A percentile compares a stretch with the other conserved stretches of the same genome.
Evolutionary conservation across 208 protist species (phyloP).

Genomic region (Crithidia sp.): DNA sequence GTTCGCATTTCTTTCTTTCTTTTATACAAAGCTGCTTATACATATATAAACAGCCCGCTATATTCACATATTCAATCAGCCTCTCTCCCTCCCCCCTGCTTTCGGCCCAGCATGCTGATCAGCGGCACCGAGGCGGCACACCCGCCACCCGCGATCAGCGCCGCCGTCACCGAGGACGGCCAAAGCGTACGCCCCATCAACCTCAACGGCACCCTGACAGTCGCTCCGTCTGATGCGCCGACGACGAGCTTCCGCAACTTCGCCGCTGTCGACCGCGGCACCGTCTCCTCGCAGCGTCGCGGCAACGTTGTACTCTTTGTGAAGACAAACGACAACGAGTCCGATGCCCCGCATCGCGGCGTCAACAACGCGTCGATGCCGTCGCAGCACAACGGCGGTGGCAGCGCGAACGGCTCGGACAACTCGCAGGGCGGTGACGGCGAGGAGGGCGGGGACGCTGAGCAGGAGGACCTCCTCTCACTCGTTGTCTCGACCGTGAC

Average conservation of each 20-base stretch:
- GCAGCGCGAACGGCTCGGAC: constrained; percentile 2
- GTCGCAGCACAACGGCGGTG: background rate
- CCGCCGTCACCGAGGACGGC: constrained; percentile 15
- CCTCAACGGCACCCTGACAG: background rate
- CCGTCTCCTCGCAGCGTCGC: constrained; percentile 22
- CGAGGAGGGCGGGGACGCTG: constrained; percentile 1
- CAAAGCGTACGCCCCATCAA: constrained; percentile 16
- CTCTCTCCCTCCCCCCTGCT: background rate
- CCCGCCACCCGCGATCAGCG: background rate
- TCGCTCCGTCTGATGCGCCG: constrained; percentile 4
- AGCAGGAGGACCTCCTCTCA: constrained; percentile 11
- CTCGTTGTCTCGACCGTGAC: constrained; percentile 3
- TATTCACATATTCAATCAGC: background rate
- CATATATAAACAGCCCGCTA: no score
- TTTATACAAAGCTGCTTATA: background rate
- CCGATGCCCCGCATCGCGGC: constrained; percentile 10
- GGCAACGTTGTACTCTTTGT: constrained; percentile 38
- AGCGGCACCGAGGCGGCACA: constrained; percentile 1
- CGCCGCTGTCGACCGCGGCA: constrained; percentile 6
- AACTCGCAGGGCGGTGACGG: constrained; percentile 1
- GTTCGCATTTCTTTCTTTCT: constrained; percentile 8
- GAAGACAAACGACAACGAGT: constrained; percentile 34
- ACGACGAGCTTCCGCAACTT: constrained; percentile 14
- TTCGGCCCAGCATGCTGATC: constrained; percentile 2
- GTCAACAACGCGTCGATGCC: background rate